Conservation (phyloP, 2,329 filamentous ascomycete genomes). For the Geosmithia flava region DNA sequence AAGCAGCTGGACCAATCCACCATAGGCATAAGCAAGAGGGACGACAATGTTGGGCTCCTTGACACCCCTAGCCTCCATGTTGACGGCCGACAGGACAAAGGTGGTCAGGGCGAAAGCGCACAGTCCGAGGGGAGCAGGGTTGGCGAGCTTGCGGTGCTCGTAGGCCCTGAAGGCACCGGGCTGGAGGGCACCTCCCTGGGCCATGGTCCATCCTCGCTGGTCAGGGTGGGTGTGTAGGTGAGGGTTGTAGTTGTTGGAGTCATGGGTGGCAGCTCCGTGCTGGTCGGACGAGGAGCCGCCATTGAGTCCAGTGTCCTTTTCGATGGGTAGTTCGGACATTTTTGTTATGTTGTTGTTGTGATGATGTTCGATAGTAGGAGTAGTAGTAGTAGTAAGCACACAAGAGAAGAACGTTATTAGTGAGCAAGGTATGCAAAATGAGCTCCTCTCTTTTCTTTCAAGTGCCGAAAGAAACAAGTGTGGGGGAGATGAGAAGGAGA, state of each 20-base stretch:
- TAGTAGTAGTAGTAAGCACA: too few species aligned
- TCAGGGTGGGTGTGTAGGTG: neutral
- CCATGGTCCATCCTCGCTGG: neutral
- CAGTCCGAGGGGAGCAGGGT: constrained; percentile 67
- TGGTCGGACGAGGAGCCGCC: neutral
- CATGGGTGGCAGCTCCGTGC: neutral
- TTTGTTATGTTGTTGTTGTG: neutral
- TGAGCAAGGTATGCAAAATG: too few species aligned
- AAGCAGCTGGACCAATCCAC: constrained; percentile 65
- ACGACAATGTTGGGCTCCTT: constrained; percentile 53
- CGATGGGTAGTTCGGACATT: neutral
- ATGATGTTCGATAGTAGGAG: neutral
- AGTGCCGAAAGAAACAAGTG: too few species aligned
- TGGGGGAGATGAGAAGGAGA: neutral
- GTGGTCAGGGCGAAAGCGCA: constrained; percentile 73
- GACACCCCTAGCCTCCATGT: constrained; percentile 52
- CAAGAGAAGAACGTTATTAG: too few species aligned
- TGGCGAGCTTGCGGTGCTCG: constrained; percentile 62
- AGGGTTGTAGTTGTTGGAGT: neutral
- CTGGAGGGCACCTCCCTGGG: neutral
- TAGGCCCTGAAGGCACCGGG: constrained; percentile 15
- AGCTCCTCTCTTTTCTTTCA: too few species aligned
- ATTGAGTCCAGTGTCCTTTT: neutral
- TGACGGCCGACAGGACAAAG: constrained; percentile 65
- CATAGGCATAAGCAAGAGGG: constrained; percentile 60